Base-by-base conservation (phyloP, 495 filamentous ascomycete genomes). In the Hypoxylon cercidicola region DNA sequence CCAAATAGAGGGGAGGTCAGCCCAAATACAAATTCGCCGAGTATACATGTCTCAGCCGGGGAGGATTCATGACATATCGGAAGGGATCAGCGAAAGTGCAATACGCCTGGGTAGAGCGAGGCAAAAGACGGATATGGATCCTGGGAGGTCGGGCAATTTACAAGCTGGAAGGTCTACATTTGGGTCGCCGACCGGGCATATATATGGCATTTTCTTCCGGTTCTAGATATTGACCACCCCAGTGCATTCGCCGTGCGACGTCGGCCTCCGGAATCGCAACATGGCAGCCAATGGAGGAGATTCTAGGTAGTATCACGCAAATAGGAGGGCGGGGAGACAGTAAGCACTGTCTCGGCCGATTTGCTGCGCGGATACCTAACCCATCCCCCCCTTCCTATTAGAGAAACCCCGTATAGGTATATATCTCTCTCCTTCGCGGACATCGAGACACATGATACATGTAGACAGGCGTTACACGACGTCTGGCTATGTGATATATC, bases 181-280 rank as follows among this genome's bases (percentile, higher is more conserved):
- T 32, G 64, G 64, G 35, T 67, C 64, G 64, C 47, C 64, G 64
- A 67, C 54, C 47, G 52, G 54, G 28, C 32, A 1, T 53, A 61
- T 61, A 61, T 56, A 51, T 62, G 46, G 21, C 52, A 30, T 34
- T n/a, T n/a, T 19, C 40, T 19, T 43, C 28, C 45, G 35, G 52
- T 20, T 55, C 32, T 55, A 39, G 55, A 13, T 10, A 32, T 35
- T n/a, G 16, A 46, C 30, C 51, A n/a, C 28, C 23, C 35, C 32
- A n/a, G n/a, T 62, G 47, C 48, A 52, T 45, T 58, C 49, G 46
- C 64, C 58, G 64, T 67, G 58, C 64, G 35, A 67, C 64, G 58
- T 62, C 58, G 54, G 64, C 23, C 53, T 53, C 57, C 56, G 64
- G 64, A 34, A 37, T 54, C 53, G 18, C 58, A 7, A 23, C n/a